Conservation (phyloP, 2,329 filamentous ascomycete species). For the Colletotrichum sp. region DNA sequence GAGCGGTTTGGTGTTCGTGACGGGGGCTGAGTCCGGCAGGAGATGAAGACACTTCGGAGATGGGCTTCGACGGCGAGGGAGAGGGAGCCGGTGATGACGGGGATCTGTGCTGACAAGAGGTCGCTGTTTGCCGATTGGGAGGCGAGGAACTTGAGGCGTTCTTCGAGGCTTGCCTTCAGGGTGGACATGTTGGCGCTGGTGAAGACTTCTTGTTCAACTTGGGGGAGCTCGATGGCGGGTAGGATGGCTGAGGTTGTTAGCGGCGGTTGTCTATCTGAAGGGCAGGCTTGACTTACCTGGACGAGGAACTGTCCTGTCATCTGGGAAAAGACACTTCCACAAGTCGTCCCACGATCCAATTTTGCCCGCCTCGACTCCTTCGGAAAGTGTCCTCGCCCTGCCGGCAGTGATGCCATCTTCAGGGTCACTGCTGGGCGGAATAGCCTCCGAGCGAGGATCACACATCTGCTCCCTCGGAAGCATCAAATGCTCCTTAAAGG, state of each 20-base stretch:
- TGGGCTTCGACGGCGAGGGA: slow-evolving; percentile 11
- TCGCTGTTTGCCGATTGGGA: slow-evolving; percentile 5
- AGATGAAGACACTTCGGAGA: slow-evolving; percentile 13
- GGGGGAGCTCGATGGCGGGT: slow-evolving; percentile 8
- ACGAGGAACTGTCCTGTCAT: not conserved
- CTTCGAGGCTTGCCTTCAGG: slow-evolving; percentile 11
- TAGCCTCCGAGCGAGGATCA: slow-evolving; percentile 23
- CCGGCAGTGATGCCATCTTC: slow-evolving; percentile 5
- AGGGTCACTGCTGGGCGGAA: not conserved
- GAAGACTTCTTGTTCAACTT: slow-evolving; percentile 16
- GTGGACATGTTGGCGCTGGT: slow-evolving; percentile 11
- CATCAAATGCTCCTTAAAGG: slow-evolving; percentile 41
- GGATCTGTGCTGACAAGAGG: slow-evolving; percentile 6
- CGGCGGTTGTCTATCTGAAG: rapidly evolving
- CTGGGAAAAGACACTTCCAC: slow-evolving; percentile 6
- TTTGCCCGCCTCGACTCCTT: not conserved
- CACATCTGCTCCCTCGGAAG: slow-evolving; percentile 46
- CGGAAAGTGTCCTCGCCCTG: not conserved
- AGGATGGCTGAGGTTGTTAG: not conserved
- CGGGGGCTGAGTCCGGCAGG: not conserved
- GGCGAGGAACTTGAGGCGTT: slow-evolving; percentile 8
- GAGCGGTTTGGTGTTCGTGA: not conserved
- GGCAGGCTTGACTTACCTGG: not conserved
- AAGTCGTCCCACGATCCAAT: slow-evolving; percentile 11
- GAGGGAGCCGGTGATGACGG: slow-evolving; percentile 8